Evolutionary conservation across 371 early-diverging fungal species (phyloP), one percentile per base, ranked within the genome.

Genomic region (Synchytrium microbalum): DNA sequence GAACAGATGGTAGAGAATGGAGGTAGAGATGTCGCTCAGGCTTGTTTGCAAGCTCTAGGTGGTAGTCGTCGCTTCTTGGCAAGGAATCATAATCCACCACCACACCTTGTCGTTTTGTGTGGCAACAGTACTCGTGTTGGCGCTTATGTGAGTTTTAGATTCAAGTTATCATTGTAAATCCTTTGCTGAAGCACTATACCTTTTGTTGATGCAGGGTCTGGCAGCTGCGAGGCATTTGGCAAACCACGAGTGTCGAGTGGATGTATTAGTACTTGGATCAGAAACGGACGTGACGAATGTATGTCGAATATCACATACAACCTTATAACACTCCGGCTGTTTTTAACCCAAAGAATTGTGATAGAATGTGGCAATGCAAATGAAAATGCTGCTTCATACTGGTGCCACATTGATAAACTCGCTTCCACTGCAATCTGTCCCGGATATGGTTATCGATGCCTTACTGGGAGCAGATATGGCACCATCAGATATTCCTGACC

Each of bases 1-100:
- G 81, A 81, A 33, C 88, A 87, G 64, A 79, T 89, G 78, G 77
- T 89, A 54, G 91, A 91, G 68, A 91, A 90, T 72, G 90, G 85
- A 10, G 92, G 90, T 1, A 77, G 89, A 25, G 46, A 38, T 10
- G 30, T 55, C 13, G 51, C 53, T 60, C 59, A 59, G 38, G 33
- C 2, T 3, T 3, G 13, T 54, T 46, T 67, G 29, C 64, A 27
- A 38, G 27, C 51, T 51, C 27, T 65, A 70, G 76, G 89, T 33
- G 91, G 90, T 26, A 78, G 82, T 3, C 76, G 87, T 46, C 79
- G 92, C 14, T 81, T 86, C 63, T 78, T 81, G 24, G 78, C 82
- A 3, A 77, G 79, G 27, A 87, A 85, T 64, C 89, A 87, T 66
- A 88, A 89, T 72, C 75, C 83, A 0, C 80, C 85, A n/a, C 86